Conservation (phyloP, 352 stramenopile genomes). For the Peronospora farinosa region DNA sequence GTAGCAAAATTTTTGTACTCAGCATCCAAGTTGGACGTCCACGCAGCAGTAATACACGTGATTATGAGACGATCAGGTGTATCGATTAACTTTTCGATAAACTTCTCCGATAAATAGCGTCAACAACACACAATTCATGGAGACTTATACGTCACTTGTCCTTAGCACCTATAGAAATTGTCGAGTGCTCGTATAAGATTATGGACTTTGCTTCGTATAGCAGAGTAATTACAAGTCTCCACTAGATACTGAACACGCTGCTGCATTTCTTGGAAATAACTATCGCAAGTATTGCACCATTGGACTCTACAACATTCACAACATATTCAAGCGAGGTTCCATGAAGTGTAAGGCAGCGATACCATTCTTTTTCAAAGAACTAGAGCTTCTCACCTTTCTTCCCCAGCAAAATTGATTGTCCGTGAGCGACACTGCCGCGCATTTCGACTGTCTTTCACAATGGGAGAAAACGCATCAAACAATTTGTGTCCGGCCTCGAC, state of each 20-base stretch:
- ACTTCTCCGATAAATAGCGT: no score
- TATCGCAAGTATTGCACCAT: conserved; percentile 55
- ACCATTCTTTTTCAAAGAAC: neutral
- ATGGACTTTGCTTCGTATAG: conserved; percentile 44
- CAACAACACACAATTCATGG: no score
- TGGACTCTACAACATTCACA: conserved; percentile 28
- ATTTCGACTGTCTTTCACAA: conserved; percentile 61
- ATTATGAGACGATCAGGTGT: conserved; percentile 69
- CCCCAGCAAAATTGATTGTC: conserved; percentile 62
- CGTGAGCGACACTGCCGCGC: conserved; percentile 41
- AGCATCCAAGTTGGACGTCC: conserved; percentile 56
- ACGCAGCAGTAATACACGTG: conserved; percentile 68
- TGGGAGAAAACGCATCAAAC: conserved; percentile 64
- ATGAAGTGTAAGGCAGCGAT: neutral
- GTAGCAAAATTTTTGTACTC: conserved; percentile 34
- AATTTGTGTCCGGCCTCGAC: conserved; percentile 57
- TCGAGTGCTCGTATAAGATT: conserved; percentile 35
- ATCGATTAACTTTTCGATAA: no score
- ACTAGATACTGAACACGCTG: conserved; percentile 35
- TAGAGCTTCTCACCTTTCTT: conserved; percentile 67
- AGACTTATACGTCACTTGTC: conserved; percentile 25
- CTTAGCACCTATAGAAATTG: conserved; percentile 35
- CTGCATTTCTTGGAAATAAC: conserved; percentile 65
- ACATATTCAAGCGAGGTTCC: neutral
- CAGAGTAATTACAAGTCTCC: conserved; percentile 25